Evolutionary conservation across 2,329 filamentous ascomycete genomes (phyloP).

Genomic region (Zarea fungicola): DNA sequence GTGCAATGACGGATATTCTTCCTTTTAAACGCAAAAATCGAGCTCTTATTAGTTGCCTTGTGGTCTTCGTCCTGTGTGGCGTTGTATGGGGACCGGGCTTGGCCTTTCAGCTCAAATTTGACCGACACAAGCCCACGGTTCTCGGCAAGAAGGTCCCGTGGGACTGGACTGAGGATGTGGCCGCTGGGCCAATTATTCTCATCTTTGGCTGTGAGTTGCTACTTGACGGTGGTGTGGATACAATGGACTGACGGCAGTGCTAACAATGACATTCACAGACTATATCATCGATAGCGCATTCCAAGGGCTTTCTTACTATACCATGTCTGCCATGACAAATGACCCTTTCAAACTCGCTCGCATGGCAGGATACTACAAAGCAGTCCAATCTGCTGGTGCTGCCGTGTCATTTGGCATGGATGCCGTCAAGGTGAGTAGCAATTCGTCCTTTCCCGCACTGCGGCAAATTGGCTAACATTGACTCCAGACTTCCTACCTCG

Average conservation of each 20-base stretch:
- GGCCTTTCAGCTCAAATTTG: slow-evolving; percentile 55
- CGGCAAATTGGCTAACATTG: neutral
- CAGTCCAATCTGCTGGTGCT: slow-evolving; percentile 69
- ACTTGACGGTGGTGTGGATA: too few relatives aligned
- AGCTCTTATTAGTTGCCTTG: slow-evolving; percentile 52
- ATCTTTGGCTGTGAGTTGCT: neutral
- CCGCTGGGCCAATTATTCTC: slow-evolving; percentile 11
- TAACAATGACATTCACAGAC: slow-evolving; percentile 18
- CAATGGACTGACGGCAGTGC: too few relatives aligned
- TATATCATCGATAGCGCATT: slow-evolving; percentile 23
- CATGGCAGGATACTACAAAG: slow-evolving; percentile 76
- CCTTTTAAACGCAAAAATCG: slow-evolving; percentile 51
- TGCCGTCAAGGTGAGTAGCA: slow-evolving; percentile 22
- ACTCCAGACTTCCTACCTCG: slow-evolving; percentile 20
- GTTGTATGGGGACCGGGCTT: slow-evolving; percentile 68
- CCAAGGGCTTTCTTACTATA: slow-evolving; percentile 61
- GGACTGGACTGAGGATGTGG: slow-evolving; percentile 17
- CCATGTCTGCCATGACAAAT: slow-evolving; percentile 71
- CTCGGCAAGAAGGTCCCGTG: slow-evolving; percentile 16
- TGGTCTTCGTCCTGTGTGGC: slow-evolving; percentile 57
- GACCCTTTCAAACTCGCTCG: slow-evolving; percentile 68
- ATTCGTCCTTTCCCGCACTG: neutral
- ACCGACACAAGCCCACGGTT: slow-evolving; percentile 11
- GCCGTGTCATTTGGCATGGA: slow-evolving; percentile 43
- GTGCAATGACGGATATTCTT: slow-evolving; percentile 54